phyloP scores from a whole-genome alignment of 2,329 filamentous ascomycete species.

The Zarea fungicola region DNA sequence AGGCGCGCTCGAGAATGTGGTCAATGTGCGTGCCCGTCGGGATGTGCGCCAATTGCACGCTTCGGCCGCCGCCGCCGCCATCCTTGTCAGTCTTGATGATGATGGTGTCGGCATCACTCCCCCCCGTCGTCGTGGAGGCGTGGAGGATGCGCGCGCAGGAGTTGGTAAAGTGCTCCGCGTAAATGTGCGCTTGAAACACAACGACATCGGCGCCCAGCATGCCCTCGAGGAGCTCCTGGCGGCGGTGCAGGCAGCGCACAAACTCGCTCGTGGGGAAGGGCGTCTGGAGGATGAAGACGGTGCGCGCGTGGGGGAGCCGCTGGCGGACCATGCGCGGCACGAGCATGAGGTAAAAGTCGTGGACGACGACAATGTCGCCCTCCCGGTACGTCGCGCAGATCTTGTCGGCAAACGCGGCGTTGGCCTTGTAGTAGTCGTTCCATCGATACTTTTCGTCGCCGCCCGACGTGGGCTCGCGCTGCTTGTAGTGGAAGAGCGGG shows the following conservation, averaged over 20 bases:
- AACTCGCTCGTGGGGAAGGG: conserved; percentile 97
- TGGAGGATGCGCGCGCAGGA: conserved; percentile 87
- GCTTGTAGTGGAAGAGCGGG: conserved; percentile 92
- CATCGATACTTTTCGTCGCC: conserved; percentile 78
- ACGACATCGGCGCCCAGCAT: conserved; percentile 88
- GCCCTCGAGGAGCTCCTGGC: conserved; percentile 86
- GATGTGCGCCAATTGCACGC: conserved; percentile 89
- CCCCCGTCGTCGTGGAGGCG: conserved; percentile 59
- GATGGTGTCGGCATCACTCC: too few species aligned
- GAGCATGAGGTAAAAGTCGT: conserved; percentile 90
- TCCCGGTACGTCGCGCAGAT: conserved; percentile 87
- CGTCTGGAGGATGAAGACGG: conserved; percentile 89
- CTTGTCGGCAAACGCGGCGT: conserved; percentile 82
- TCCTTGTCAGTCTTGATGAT: too few species aligned
- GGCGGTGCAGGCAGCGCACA: conserved; percentile 76
- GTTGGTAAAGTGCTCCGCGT: conserved; percentile 88
- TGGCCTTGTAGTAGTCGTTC: conserved; percentile 89
- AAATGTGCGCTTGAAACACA: conserved; percentile 92
- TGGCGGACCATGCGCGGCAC: conserved; percentile 85
- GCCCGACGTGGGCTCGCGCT: conserved; percentile 82
- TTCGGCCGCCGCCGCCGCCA: too few species aligned
- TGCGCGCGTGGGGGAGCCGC: conserved; percentile 80
- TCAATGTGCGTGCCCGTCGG: conserved; percentile 88
- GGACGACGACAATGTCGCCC: conserved; percentile 84
- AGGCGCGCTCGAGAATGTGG: conserved; percentile 69